Evolutionary conservation across 805 yeast genomes (phyloP).

Genomic region (Ogataea pilisensis): DNA sequence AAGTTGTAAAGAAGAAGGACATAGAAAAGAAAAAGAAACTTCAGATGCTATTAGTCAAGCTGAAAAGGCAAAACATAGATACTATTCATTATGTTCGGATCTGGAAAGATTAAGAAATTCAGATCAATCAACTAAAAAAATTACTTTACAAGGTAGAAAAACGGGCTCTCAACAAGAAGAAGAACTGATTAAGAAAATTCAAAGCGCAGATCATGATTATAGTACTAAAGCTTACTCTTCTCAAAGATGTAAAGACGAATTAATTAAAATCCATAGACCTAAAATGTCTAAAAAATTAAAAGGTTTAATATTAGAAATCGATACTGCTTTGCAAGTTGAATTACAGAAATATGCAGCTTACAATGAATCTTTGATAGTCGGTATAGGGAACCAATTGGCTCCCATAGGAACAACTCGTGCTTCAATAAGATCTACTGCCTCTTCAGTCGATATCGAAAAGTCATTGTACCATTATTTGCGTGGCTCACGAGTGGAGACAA

Average conservation of each 20-base stretch:
- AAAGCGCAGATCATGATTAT: constrained; percentile 82
- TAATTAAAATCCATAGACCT: constrained; percentile 74
- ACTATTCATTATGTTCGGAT: constrained; percentile 78
- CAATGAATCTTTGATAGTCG: constrained; percentile 77
- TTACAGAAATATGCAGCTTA: constrained; percentile 85
- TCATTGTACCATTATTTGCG: constrained; percentile 69
- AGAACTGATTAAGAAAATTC: constrained; percentile 75
- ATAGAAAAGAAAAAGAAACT: constrained; percentile 79
- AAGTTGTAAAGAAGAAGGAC: constrained; percentile 73
- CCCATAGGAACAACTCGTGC: constrained; percentile 52
- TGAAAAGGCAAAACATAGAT: constrained; percentile 80
- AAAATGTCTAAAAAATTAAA: constrained; percentile 65
- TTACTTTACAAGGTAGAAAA: constrained; percentile 74
- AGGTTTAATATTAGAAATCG: constrained; percentile 78
- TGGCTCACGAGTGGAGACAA: constrained; percentile 32
- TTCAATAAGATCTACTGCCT: constrained; percentile 74
- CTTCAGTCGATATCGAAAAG: constrained; percentile 75
- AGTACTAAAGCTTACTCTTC: constrained; percentile 70
- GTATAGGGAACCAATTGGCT: constrained; percentile 75
- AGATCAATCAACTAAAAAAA: constrained; percentile 81
- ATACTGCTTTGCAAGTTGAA: constrained; percentile 84
- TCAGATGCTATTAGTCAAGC: constrained; percentile 77
- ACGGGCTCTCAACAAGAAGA: constrained; percentile 88
- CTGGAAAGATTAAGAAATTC: constrained; percentile 71
- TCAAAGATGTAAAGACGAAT: constrained; percentile 67